phyloP scores from a whole-genome alignment of 2,329 filamentous ascomycete species.

The Sporothrix humicola region DNA sequence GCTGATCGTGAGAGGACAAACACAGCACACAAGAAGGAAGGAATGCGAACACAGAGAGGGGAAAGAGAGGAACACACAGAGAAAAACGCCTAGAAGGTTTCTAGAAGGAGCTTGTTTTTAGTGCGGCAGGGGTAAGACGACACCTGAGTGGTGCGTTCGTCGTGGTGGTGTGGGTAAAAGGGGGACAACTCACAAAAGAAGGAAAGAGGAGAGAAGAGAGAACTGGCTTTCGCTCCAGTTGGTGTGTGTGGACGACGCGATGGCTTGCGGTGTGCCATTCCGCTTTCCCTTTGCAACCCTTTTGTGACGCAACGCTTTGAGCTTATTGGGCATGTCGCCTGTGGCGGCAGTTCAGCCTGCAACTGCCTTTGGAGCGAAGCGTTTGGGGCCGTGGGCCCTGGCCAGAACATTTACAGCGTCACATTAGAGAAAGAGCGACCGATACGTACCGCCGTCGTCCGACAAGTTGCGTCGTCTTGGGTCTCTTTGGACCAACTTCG shows the following conservation, averaged over 20 bases:
- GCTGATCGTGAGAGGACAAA: background rate
- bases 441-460: no score
- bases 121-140: background rate
- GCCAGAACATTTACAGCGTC: no score
- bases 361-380: background rate
- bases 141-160: background rate
- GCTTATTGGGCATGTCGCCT: background rate
- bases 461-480: no score
- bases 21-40: no score
- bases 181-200: no score
- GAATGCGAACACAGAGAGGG: background rate
- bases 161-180: slow-evolving; percentile 7
- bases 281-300: background rate
- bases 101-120: slow-evolving; percentile 37
- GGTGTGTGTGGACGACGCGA: background rate
- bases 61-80: background rate
- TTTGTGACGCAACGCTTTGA: no score
- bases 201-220: no score
- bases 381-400: no score
- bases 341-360: background rate
- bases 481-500: no score
- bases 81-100: slow-evolving; percentile 34
- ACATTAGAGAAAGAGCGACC: background rate
- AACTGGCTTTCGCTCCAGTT: background rate
- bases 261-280: background rate